Evolutionary conservation across 1,284 basidiomycete genomes (phyloP), one percentile per base, ranked within the genome.

Genomic region (Apiotrichum brassicae): DNA sequence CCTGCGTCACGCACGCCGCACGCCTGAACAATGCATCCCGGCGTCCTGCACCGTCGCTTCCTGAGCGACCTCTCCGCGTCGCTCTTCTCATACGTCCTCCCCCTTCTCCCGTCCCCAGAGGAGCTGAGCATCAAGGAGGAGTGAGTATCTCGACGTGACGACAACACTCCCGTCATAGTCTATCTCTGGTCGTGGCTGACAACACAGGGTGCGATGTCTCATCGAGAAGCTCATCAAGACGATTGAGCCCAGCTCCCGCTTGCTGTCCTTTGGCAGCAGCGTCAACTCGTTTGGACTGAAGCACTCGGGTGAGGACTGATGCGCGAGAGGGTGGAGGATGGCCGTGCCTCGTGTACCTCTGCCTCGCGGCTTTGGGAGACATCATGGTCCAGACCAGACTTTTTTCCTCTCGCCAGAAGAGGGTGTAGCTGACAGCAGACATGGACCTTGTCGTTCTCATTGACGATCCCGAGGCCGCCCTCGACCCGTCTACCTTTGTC

Each of bases 401-500:
- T n/a, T n/a, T n/a, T n/a, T n/a, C n/a, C n/a, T n/a, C n/a, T n/a
- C n/a, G n/a, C n/a, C n/a, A n/a, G n/a, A n/a, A n/a, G n/a, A n/a
- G n/a, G n/a, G n/a, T n/a, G n/a, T n/a, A n/a, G n/a, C n/a, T n/a
- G n/a, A n/a, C n/a, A n/a, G 32, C 66, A 92, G 94, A 97, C 74
- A 97, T 98, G 94, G 94, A 98, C 74, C 77, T 98, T 37, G 97
- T 94, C 69, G 97, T 93, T 72, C 79, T 98, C 64, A 87, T 95
- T 68, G 87, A 91, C 69, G 86, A 88, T 22, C 79, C 82, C 50
- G 64, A 83, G 22, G 71, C 72, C 3, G 65, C 65, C 81, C 69
- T 86, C 77, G 60, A 84, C 38, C 86, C 93, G 11, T 82, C 87
- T 30, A 88, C 95, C 78, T 82, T 97, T 45, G 94, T 97, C 61